Evolutionary conservation across 768 basidiomycete species (phyloP), one percentile per base, ranked within the genome.

Genomic region (Auricularia sp.): DNA sequence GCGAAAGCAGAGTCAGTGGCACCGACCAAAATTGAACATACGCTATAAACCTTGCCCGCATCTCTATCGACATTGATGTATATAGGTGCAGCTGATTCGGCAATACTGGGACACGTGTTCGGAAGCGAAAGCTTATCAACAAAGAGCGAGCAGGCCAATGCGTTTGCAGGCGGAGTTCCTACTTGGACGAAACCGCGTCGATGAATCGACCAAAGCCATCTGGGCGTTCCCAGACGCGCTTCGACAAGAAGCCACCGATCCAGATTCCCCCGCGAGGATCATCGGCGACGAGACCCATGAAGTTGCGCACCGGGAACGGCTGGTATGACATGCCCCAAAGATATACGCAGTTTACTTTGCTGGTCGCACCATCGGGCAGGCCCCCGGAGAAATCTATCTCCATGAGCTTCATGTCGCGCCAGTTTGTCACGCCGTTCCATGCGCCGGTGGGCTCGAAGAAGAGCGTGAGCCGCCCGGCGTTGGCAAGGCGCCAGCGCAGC

Each of bases 331-430:
- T 63, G 18, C 61, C 51, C 34, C 42, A 64, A 18, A 62, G 21
- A 56, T 66, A 66, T 14, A 66, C n/a, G 39, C 65, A 66, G 2
- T 66, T 64, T 18, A 60, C 53, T 21, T 58, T 36, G 53, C 59
- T 58, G 12, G 14, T 62, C 3, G 8, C 39, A 18, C n/a, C 16
- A 29, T 66, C 65, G 29, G 65, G 63, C n/a, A 66, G 60, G 7
- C 54, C 65, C 6, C 63, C 65, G 7, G 65, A 66, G 36, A 66
- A 66, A 29, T 66, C 65, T 34, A 66, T 53, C 14, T 66, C n/a
- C 65, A 66, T 66, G 33, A 66, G 54, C 51, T 66, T 66, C 65
- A 66, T 66, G 33, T 66, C 65, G 10, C 65, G 53, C 65, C 65
- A 66, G 56, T 66, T 66, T 3, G 65, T 66, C 16, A 66, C 53